A percentile compares a stretch with the other conserved stretches of the same genome.
Conservation (phyloP, 2,329 filamentous ascomycete species). For the Setomelanomma holmii region DNA sequence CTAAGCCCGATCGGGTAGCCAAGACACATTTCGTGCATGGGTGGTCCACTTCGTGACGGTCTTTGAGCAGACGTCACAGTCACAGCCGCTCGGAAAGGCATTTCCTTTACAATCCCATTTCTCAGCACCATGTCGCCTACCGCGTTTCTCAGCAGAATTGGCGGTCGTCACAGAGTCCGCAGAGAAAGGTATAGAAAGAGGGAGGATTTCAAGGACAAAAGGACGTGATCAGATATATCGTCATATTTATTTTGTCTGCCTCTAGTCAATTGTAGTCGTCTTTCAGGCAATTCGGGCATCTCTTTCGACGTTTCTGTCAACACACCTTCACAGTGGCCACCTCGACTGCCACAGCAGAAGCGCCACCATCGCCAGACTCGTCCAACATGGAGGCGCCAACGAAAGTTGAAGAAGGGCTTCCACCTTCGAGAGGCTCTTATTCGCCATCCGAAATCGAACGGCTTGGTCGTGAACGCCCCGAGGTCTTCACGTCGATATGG, state of each 20-base stretch:
- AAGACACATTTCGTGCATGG: slow-evolving; percentile 32
- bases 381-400: background rate
- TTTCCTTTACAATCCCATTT: slow-evolving; percentile 12
- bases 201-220: background rate
- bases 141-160: slow-evolving; percentile 4
- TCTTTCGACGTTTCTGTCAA: background rate
- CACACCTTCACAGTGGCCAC: background rate
- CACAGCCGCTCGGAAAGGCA: slow-evolving; percentile 10
- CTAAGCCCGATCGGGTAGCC: slow-evolving; percentile 27
- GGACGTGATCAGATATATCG: background rate
- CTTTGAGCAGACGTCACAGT: slow-evolving; percentile 26
- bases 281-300: background rate
- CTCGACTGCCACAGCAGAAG: slow-evolving; percentile 3
- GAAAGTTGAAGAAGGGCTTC: slow-evolving; percentile 22
- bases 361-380: background rate
- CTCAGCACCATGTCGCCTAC: slow-evolving; percentile 26
- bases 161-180: slow-evolving; percentile 22
- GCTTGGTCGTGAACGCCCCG: slow-evolving; percentile 68
- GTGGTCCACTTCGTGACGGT: slow-evolving; percentile 22
- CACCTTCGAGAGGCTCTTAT: slow-evolving; percentile 23
- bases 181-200: slow-evolving; percentile 17
- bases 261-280: background rate
- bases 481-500: slow-evolving; percentile 59
- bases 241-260: slow-evolving; percentile 1
- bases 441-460: slow-evolving; percentile 58